Percentiles rank a stretch among this genome's conserved stretches.
Evolutionary conservation across 78 protist genomes (phyloP).

Genomic region (Salpingoeca rosetta): DNA sequence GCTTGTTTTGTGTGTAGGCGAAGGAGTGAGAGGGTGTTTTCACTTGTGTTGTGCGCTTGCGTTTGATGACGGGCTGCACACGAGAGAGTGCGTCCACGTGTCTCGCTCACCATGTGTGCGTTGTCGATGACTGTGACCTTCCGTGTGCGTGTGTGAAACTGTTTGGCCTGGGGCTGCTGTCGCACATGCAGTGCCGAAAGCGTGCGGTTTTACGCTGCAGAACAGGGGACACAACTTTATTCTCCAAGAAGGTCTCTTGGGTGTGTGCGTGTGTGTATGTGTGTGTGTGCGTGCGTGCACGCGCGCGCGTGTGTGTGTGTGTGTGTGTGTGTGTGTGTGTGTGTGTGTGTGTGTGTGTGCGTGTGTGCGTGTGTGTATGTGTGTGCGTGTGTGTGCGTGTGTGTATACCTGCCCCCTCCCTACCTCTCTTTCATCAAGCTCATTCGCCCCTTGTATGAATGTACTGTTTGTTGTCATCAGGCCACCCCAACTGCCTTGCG

Average conservation of each 20-base stretch:
- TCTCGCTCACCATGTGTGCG: too few relatives aligned
- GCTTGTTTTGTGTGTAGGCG: too few relatives aligned
- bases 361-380: background rate
- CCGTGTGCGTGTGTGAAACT: too few relatives aligned
- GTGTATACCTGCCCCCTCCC: background rate
- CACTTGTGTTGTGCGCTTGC: too few relatives aligned
- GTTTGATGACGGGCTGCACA: too few relatives aligned
- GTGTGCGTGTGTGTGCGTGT: background rate
- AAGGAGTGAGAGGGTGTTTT: too few relatives aligned
- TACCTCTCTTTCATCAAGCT: too few relatives aligned
- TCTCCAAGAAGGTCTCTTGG: background rate
- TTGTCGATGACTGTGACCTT: too few relatives aligned
- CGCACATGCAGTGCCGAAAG: too few relatives aligned
- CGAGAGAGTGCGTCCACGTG: too few relatives aligned
- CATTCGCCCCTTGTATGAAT: too few relatives aligned
- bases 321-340: background rate
- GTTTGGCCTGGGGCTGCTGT: too few relatives aligned
- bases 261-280: background rate
- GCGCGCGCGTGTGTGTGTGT: background rate
- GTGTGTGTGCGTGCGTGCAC: background rate
- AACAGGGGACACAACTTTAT: slow-evolving; percentile 58
- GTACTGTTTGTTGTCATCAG: background rate
- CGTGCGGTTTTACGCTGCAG: slow-evolving; percentile 78
- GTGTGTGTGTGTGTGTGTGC: background rate
- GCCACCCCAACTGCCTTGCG: slow-evolving; percentile 53